A percentile compares a stretch with the other conserved stretches of the same genome.
These are phyloP conservation scores for Synchytrium microbalum DNA, from an alignment of 371 early-diverging fungal genomes.

Conservation along the genomic window DNA sequence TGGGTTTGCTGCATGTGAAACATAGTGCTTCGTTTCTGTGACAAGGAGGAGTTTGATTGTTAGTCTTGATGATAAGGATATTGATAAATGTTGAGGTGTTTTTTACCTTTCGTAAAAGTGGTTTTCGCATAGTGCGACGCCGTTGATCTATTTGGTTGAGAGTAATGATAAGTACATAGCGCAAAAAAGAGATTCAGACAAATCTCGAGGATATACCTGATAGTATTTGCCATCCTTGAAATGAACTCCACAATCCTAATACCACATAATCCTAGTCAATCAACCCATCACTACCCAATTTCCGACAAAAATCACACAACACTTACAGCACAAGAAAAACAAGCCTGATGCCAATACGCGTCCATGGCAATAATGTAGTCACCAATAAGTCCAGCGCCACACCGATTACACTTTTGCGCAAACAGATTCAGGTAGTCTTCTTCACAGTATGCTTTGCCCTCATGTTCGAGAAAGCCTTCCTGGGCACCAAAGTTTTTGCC, in stretches of 20 bases:
- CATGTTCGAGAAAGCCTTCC: constrained; percentile 57
- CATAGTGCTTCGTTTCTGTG: constrained; percentile 4
- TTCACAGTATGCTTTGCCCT: constrained; percentile 68
- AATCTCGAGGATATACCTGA: constrained; percentile 46
- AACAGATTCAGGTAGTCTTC: constrained; percentile 57
- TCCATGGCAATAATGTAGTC: constrained; percentile 53
- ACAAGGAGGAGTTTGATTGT: background rate
- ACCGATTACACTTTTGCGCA: constrained; percentile 52
- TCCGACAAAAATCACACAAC: background rate
- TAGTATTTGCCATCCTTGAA: background rate
- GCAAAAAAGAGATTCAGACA: constrained; percentile 40
- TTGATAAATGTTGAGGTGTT: too few species aligned
- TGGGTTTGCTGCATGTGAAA: constrained; percentile 34
- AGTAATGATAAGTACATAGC: too few species aligned
- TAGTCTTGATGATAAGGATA: background rate
- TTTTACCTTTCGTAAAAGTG: constrained; percentile 40
- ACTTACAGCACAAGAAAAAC: constrained; percentile 63
- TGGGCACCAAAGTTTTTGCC: constrained; percentile 48
- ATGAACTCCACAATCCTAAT: constrained; percentile 2
- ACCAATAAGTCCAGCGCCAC: constrained; percentile 50
- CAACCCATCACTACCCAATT: constrained; percentile 6
- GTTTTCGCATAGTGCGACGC: constrained; percentile 53
- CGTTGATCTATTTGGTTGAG: constrained; percentile 20
- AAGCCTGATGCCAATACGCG: constrained; percentile 60
- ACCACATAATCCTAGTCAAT: constrained; percentile 1